phyloP scores from a whole-genome alignment of 176 grass and related monocot genomes.

The Lolium multiflorum region DNA sequence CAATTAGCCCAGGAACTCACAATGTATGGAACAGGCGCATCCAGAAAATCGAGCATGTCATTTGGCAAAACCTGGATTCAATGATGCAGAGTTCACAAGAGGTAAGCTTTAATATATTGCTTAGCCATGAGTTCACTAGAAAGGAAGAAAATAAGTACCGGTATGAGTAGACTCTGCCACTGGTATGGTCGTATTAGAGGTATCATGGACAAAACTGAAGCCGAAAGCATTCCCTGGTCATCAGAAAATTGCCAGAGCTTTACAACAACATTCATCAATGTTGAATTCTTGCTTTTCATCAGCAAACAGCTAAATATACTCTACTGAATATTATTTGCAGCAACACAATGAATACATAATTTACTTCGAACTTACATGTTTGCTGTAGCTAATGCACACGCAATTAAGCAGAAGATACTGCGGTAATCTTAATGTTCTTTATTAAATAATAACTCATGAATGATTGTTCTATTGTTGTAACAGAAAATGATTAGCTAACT shows the following conservation, averaged over 20 bases:
- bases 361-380: not conserved
- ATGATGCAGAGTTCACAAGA: slow-evolving; percentile 26
- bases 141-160: slow-evolving; percentile 62
- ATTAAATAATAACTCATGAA: slow-evolving; percentile 14
- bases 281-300: slow-evolving; percentile 23
- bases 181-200: slow-evolving; percentile 93
- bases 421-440: slow-evolving; percentile 1
- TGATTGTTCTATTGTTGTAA: slow-evolving; percentile 5
- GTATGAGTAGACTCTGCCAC: slow-evolving; percentile 96
- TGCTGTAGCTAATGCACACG: not conserved
- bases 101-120: slow-evolving; percentile 31
- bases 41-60: slow-evolving; percentile 97
- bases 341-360: slow-evolving; percentile 5
- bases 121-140: slow-evolving; percentile 14
- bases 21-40: slow-evolving; percentile 98
- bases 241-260: slow-evolving; percentile 36
- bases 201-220: slow-evolving; percentile 89
- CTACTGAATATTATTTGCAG: not conserved
- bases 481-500: not conserved
- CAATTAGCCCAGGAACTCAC: slow-evolving; percentile 65
- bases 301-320: not conserved
- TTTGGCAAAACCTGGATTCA: slow-evolving; percentile 79
- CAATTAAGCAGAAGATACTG: not conserved
- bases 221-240: slow-evolving; percentile 85
- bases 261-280: not conserved